Percentiles rank a stretch among this genome's conserved stretches.
Conservation (phyloP, 441 rosid genomes). For the Sinapis alba region DNA sequence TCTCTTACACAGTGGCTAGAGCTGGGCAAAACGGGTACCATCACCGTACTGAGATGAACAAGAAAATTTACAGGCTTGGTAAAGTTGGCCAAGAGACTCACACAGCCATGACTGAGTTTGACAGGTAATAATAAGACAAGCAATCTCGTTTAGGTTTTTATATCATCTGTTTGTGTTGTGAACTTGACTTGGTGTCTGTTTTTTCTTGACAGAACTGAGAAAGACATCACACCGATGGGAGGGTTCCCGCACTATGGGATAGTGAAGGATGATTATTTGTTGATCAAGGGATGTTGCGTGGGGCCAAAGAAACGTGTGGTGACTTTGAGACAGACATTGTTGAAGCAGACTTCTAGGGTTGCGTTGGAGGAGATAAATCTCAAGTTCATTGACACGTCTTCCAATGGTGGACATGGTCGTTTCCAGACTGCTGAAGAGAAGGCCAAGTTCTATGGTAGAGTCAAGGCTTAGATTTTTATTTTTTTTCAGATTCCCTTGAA, state of each 20-base stretch:
- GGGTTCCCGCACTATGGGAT: slow-evolving; percentile 88
- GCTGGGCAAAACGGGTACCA: slow-evolving; percentile 94
- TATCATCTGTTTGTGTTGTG: not conserved
- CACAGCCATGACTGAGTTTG: slow-evolving; percentile 66
- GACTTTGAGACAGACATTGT: slow-evolving; percentile 72
- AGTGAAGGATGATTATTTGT: slow-evolving; percentile 75
- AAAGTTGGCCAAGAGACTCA: slow-evolving; percentile 74
- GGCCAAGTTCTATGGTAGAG: slow-evolving; percentile 65
- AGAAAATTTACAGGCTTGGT: slow-evolving; percentile 79
- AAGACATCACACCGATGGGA: slow-evolving; percentile 78
- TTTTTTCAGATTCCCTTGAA: not conserved
- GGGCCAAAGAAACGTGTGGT: slow-evolving; percentile 91
- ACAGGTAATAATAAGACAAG: slow-evolving; percentile 33
- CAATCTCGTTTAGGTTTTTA: not conserved
- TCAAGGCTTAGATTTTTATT: slow-evolving; percentile 36
- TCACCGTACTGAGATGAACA: slow-evolving; percentile 89
- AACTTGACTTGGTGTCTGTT: not conserved
- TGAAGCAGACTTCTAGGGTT: slow-evolving; percentile 70
- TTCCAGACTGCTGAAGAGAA: slow-evolving; percentile 85
- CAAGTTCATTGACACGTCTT: slow-evolving; percentile 77
- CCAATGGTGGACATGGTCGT: slow-evolving; percentile 72
- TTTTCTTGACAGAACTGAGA: slow-evolving; percentile 57
- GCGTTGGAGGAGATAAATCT: slow-evolving; percentile 74
- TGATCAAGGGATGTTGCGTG: slow-evolving; percentile 86
- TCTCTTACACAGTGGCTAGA: slow-evolving; percentile 43